Evolutionary conservation across 805 yeast species (phyloP), one percentile per base, ranked within the genome.

Genomic region (Zygotorulaspora florentina): DNA sequence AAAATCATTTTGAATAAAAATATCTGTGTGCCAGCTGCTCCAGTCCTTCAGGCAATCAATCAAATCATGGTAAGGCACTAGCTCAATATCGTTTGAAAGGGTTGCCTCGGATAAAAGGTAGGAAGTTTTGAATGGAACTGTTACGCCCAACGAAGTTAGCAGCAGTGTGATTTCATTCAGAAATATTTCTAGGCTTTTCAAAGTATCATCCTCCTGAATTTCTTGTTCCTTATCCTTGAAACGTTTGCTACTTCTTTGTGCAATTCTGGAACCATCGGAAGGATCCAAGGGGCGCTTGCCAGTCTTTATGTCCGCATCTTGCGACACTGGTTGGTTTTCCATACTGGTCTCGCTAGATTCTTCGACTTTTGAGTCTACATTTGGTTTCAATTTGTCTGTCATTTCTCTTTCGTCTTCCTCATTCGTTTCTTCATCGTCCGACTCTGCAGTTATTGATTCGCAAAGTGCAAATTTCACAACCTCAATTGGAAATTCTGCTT

Each of bases 401-500:
- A 42, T 36, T 40, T 56, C 60, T 13, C 44, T 46, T 13, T 63
- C 53, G 2, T 63, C 49, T n/a, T 27, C 33, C 10, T 42, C 50
- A 1, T 28, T 34, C 3, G 16, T 15, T 26, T 51, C 42, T 25
- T 49, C 45, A 27, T 10, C 37, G 3, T 30, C 42, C 23, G 43
- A 7, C 8, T 3, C 20, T 10, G 39, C 39, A n/a, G 46, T 20
- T 8, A 42, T 54, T 27, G 40, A 46, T 26, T 47, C 51, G 13
- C 55, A 46, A 27, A 67, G 40, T 3, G 55, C 58, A 43, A 78
- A 68, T 12, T 49, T 55, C 2, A 82, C 59, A 8, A 62, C 59
- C 33, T 77, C 82, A 2, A 81, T 63, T 0, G 81, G 73, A 2
- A 64, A 67, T 29, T 75, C 79, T 0, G 77, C 67, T 25, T 77